phyloP scores from a whole-genome alignment of 495 filamentous ascomycete species.

The Penicillium psychrofluorescens region DNA sequence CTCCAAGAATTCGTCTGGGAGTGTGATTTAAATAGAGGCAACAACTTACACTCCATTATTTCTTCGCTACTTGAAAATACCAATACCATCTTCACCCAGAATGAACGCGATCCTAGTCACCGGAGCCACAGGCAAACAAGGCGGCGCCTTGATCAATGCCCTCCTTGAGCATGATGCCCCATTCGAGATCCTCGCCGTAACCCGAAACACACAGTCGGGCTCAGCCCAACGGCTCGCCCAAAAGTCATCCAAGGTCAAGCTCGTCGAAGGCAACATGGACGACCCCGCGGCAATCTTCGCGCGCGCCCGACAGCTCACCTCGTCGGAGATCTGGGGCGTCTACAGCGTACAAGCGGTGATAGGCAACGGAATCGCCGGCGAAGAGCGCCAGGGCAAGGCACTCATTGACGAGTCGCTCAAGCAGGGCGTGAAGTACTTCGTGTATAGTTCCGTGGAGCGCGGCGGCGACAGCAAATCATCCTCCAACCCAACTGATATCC shows the following conservation, averaged over 20 bases:
- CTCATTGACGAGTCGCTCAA: conserved; percentile 51
- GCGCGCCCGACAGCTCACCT: conserved; percentile 31
- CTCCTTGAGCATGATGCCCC: conserved; percentile 39
- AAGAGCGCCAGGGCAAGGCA: conserved; percentile 51
- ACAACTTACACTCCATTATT: neutral
- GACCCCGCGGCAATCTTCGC: conserved; percentile 46
- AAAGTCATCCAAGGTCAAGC: conserved; percentile 34
- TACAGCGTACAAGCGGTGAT: conserved; percentile 32
- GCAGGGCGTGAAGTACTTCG: conserved; percentile 50
- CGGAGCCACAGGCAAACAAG: conserved; percentile 63
- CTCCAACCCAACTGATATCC: conserved; percentile 49
- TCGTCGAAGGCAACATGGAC: conserved; percentile 52
- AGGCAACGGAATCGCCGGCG: conserved; percentile 18
- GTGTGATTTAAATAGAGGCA: too few relatives aligned
- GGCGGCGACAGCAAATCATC: conserved; percentile 39
- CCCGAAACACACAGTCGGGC: conserved; percentile 49
- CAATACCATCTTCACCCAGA: neutral
- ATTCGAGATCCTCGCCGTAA: conserved; percentile 62
- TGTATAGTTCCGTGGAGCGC: conserved; percentile 62
- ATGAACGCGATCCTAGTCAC: conserved; percentile 48
- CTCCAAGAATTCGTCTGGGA: too few relatives aligned
- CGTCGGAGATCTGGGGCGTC: conserved; percentile 43
- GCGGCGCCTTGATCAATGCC: conserved; percentile 51
- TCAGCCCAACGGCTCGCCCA: conserved; percentile 44
- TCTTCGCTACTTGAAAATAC: neutral